Percentiles rank a stretch among this genome's conserved stretches.
These are phyloP conservation scores for Rhodofomes roseus DNA, from an alignment of 1,284 basidiomycete genomes.

Conservation along the genomic window DNA sequence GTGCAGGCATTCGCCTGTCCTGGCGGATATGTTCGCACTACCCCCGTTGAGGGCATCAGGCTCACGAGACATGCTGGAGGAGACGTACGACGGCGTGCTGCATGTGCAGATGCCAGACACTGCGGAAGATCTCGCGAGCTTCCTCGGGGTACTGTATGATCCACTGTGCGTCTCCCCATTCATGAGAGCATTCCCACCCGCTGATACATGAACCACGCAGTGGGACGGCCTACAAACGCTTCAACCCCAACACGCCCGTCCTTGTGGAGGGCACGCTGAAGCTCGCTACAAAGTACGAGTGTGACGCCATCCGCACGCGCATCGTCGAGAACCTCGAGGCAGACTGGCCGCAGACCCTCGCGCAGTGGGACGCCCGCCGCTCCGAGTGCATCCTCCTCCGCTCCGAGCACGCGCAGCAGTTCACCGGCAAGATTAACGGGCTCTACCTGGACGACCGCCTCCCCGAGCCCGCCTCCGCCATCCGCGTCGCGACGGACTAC, in stretches of 20 bases:
- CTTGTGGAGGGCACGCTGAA: slow-evolving; percentile 29
- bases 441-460: slow-evolving; percentile 31
- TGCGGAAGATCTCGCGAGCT: slow-evolving; percentile 27
- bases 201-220: slow-evolving; percentile 11
- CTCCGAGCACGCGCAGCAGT: slow-evolving; percentile 28
- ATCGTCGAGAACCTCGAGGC: slow-evolving; percentile 30
- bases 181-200: not conserved
- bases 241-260: slow-evolving; percentile 30
- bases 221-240: slow-evolving; percentile 29
- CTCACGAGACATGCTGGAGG: slow-evolving; percentile 11
- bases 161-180: slow-evolving; percentile 26
- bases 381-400: slow-evolving; percentile 27
- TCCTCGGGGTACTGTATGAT: slow-evolving; percentile 28
- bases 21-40: slow-evolving; percentile 28
- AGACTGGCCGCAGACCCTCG: slow-evolving; percentile 33
- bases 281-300: slow-evolving; percentile 32
- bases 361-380: slow-evolving; percentile 30
- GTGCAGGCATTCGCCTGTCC: slow-evolving; percentile 23
- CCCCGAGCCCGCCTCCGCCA: slow-evolving; percentile 31
- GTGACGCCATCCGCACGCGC: slow-evolving; percentile 26
- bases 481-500: slow-evolving; percentile 30
- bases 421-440: slow-evolving; percentile 27
- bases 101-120: slow-evolving; percentile 29
- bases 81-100: slow-evolving; percentile 27
- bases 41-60: slow-evolving; percentile 18